Base-by-base conservation (phyloP, 192 early-diverging fungal genomes). In the Entophlyctis helioformis region DNA sequence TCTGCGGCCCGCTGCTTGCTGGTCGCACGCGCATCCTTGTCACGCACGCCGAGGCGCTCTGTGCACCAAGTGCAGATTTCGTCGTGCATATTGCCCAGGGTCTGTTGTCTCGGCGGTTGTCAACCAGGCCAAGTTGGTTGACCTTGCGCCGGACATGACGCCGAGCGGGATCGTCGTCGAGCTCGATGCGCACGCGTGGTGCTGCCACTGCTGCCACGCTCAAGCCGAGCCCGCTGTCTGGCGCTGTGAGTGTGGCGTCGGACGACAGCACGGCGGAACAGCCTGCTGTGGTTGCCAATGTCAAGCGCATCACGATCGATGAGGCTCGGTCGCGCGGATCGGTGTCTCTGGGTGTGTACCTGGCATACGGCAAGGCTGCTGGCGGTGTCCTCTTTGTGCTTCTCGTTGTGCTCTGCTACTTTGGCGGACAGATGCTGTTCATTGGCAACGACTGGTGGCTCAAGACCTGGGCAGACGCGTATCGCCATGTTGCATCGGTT, bases 1-100 rank as follows among this genome's bases (percentile, higher is more conserved):
- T 95, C 46, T 57, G 65, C 24, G 65, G 76, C 10, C 78, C 80
- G 0, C 11, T 67, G 83, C 46, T 77, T 86, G 68, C 36, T 50
- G 5, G 70, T 71, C 21, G 87, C 10, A 96, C 92, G 0, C 64
- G 81, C 1, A 66, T 96, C 16, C 62, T 96, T 37, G 92, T 90
- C 3, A 88, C 92, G 0, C 89, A 96, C 57, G 66, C 65, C 20
- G 42, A 54, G 15, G 28, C 33, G 19, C 47, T 65, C 16, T 48
- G 49, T 38, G 16, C 62, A 3, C 60, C 66, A 10, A 13, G 26
- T 11, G 53, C 62, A 7, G 65, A 69, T 25, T 40, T 50, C 24
- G 48, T 60, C 2, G 39, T 68, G 6, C 56, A 64, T 10, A 44
- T 89, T 36, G 64, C 78, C 18, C 65, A 77, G 82, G 84, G 19